phyloP scores from a whole-genome alignment of 225 moss, liverwort and hornwort species.

The Thuidium tamariscinum region DNA sequence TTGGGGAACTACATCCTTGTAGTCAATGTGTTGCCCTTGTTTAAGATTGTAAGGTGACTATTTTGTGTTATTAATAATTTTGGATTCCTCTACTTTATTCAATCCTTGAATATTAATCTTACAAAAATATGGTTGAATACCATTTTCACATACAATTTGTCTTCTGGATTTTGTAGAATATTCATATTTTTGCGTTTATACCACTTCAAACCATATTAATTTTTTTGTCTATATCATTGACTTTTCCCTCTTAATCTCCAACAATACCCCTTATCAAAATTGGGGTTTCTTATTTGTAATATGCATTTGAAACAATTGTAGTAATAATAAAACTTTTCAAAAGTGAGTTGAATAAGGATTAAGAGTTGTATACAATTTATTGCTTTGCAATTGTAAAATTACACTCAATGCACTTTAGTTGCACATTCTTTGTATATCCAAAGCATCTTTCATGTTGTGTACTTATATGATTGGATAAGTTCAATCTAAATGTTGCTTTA shows the following conservation, averaged over 20 bases:
- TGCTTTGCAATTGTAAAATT: not conserved
- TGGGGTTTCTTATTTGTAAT: not conserved
- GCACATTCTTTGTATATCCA: not conserved
- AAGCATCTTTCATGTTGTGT: not conserved
- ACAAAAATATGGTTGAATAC: not conserved
- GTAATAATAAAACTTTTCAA: not conserved
- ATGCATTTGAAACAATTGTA: not conserved
- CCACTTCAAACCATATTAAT: not conserved
- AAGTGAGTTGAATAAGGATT: not conserved
- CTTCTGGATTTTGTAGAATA: not conserved
- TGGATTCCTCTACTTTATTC: not conserved
- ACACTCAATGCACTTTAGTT: not conserved
- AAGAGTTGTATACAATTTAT: not conserved
- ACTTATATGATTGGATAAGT: not conserved
- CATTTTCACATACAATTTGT: too few relatives aligned
- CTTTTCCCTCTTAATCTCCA: not conserved
- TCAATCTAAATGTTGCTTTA: accelerated
- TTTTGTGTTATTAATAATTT: not conserved
- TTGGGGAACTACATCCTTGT: not conserved
- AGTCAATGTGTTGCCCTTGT: not conserved
- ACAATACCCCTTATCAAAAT: not conserved
- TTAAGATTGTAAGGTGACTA: too few relatives aligned
- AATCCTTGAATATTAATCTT: accelerated
- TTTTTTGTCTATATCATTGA: not conserved
- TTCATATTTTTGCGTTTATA: not conserved